A percentile compares a stretch with the other conserved stretches of the same genome.
phyloP scores from a whole-genome alignment of 1,284 basidiomycete genomes.

The Bondarzewia mesenterica region DNA sequence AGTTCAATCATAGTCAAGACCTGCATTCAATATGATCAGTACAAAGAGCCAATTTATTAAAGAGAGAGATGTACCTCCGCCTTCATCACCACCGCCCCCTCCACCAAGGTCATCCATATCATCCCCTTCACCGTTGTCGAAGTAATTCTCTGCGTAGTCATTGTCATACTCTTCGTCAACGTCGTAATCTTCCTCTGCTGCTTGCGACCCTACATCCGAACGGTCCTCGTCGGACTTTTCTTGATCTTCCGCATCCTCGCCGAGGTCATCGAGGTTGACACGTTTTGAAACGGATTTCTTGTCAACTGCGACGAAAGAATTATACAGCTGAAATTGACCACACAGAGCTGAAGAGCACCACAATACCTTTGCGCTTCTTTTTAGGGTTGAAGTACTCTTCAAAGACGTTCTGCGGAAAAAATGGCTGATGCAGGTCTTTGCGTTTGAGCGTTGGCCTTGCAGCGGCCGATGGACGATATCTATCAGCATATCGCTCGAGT shows the following conservation, averaged over 20 bases:
- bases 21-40: conserved; percentile 9
- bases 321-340: neutral
- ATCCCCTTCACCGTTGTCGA: conserved; percentile 77
- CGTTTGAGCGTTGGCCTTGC: conserved; percentile 59
- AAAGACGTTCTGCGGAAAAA: conserved; percentile 71
- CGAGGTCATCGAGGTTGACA: conserved; percentile 57
- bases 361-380: conserved; percentile 49
- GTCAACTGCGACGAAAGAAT: conserved; percentile 25
- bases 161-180: conserved; percentile 82
- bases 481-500: conserved; percentile 72
- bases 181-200: conserved; percentile 64
- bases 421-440: conserved; percentile 60
- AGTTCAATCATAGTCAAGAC: conserved; percentile 22
- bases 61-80: conserved; percentile 32
- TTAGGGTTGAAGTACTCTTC: conserved; percentile 72
- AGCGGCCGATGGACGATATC: conserved; percentile 55
- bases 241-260: conserved; percentile 59
- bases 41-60: neutral
- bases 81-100: conserved; percentile 52
- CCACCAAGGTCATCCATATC: conserved; percentile 69
- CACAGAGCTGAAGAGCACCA: neutral
- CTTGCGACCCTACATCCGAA: conserved; percentile 57
- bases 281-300: conserved; percentile 29
- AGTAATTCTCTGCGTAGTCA: conserved; percentile 80
- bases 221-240: conserved; percentile 59